These are phyloP conservation scores for Ustilago bromivora DNA, from an alignment of 1,284 basidiomycete genomes.

Conservation along the genomic window DNA sequence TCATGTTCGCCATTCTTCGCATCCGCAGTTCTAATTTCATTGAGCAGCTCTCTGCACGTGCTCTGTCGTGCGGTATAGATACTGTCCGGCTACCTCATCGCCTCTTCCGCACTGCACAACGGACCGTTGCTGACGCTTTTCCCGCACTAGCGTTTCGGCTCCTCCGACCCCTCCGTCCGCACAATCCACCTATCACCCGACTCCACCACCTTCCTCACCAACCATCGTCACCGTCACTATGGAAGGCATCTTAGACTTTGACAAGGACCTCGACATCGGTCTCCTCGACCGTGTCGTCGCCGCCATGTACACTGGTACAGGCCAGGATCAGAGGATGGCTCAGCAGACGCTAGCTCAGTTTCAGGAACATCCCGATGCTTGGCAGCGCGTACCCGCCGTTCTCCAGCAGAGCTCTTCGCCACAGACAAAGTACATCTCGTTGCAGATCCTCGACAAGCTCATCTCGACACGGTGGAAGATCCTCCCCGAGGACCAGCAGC, in stretches of 20 bases:
- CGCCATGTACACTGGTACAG: constrained; percentile 65
- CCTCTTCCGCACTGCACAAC: background rate
- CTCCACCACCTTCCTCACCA: background rate
- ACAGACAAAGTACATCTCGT: constrained; percentile 79
- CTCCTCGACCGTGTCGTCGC: constrained; percentile 67
- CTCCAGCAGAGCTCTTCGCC: constrained; percentile 85
- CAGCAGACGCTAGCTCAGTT: constrained; percentile 76
- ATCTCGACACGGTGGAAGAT: constrained; percentile 96
- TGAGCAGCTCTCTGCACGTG: constrained; percentile 17
- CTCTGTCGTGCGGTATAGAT: constrained; percentile 7
- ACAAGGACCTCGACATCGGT: constrained; percentile 66
- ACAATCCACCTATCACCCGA: background rate
- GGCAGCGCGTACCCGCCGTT: constrained; percentile 96
- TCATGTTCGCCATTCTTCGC: background rate
- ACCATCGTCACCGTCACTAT: constrained; percentile 15
- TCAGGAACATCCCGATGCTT: constrained; percentile 96
- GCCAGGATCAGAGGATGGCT: constrained; percentile 64
- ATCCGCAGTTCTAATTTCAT: background rate
- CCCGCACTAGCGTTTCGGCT: background rate
- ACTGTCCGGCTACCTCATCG: background rate
- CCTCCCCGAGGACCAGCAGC: constrained; percentile 85
- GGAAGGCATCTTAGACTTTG: constrained; percentile 68
- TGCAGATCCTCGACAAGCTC: constrained; percentile 74
- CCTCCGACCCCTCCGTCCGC: background rate
- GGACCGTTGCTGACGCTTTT: constrained; percentile 9